These are phyloP conservation scores for Crepidotus variabilis DNA, from an alignment of 768 basidiomycete genomes.

Conservation along the genomic window DNA sequence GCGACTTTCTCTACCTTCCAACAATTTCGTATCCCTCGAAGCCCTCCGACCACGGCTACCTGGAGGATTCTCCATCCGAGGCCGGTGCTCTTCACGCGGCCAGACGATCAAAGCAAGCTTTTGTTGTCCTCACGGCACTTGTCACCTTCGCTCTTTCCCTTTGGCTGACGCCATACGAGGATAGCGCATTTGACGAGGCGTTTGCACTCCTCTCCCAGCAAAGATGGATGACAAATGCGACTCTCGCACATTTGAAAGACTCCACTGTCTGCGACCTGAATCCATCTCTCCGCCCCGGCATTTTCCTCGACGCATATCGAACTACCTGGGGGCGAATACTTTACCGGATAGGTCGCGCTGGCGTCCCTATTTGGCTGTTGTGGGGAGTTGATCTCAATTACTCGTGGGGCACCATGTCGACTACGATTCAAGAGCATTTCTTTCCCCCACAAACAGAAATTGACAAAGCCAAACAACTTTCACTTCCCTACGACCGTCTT, in stretches of 20 bases:
- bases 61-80: not conserved
- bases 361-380: not conserved
- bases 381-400: not conserved
- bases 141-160: constrained; percentile 1
- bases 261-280: not conserved
- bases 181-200: not conserved
- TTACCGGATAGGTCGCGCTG: not conserved
- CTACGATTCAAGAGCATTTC: not conserved
- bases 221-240: not conserved
- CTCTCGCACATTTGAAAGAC: not conserved
- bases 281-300: not conserved
- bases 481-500: not conserved
- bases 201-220: not conserved
- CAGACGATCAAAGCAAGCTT: not conserved
- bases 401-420: not conserved
- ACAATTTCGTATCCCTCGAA: not conserved
- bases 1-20: not conserved
- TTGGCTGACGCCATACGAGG: not conserved
- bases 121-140: not conserved
- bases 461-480: not conserved
- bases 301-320: not conserved
- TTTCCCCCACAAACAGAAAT: not conserved
- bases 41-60: not conserved
- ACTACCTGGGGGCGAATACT: constrained; percentile 1
- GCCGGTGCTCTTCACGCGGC: not conserved